Evolutionary conservation across 2,329 filamentous ascomycete species (phyloP).

Genomic region (Beauveria brongniartii): DNA sequence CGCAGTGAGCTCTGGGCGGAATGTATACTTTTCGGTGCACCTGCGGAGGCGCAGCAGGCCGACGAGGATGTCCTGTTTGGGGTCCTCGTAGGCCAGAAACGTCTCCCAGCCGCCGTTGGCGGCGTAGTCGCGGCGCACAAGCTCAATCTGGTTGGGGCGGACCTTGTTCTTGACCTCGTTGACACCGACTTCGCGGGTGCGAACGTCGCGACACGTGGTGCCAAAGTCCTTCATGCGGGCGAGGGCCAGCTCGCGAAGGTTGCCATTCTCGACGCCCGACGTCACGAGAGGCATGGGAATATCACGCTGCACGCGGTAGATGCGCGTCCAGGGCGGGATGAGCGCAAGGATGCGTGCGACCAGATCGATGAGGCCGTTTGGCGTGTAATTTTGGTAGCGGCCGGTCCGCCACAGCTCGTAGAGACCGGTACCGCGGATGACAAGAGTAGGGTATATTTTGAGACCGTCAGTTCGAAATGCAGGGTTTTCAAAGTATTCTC

Average conservation of each 20-base stretch:
- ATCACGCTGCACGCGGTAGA: conserved; percentile 96
- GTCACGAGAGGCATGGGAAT: conserved; percentile 99
- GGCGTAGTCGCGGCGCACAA: conserved; percentile 85
- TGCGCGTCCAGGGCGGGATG: conserved; percentile 94
- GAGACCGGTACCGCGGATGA: conserved; percentile 90
- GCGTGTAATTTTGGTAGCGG: conserved; percentile 96
- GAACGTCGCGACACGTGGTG: conserved; percentile 90
- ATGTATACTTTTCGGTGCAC: conserved; percentile 87
- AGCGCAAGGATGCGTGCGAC: conserved; percentile 93
- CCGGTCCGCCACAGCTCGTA: conserved; percentile 98
- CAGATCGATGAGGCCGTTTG: conserved; percentile 90
- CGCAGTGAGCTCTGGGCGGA: conserved; percentile 73
- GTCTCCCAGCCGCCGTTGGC: conserved; percentile 99
- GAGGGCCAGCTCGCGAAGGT: conserved; percentile 83
- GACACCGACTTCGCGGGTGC: conserved; percentile 92
- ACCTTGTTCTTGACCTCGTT: conserved; percentile 99
- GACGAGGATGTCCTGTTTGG: conserved; percentile 96
- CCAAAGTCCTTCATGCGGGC: conserved; percentile 99
- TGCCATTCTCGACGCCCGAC: conserved; percentile 95
- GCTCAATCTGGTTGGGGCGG: conserved; percentile 87
- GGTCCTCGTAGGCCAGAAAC: conserved; percentile 95
- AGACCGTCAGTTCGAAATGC: conserved; percentile 92
- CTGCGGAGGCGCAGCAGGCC: conserved; percentile 82
- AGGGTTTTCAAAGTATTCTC: conserved; percentile 96
- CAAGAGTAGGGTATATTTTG: conserved; percentile 96